These are phyloP conservation scores for Xylariales sp. DNA, from an alignment of 2,329 filamentous ascomycete genomes.

Conservation along the genomic window DNA sequence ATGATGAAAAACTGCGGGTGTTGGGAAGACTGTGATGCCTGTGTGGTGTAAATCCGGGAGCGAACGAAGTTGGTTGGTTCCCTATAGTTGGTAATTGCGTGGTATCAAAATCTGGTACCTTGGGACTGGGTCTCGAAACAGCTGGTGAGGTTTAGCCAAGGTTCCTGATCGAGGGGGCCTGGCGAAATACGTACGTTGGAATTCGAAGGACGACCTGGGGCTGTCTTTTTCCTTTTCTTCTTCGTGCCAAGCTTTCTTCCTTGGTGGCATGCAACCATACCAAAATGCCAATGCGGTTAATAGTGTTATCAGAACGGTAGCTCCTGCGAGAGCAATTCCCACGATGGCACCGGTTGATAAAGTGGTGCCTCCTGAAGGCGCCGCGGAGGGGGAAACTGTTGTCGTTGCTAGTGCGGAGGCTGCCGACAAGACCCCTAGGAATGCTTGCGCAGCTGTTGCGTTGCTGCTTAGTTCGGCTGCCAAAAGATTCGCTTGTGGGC, in stretches of 20 bases:
- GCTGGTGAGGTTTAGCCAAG: no score
- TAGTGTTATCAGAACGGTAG: neutral
- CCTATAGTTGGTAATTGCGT: no score
- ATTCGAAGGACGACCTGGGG: neutral
- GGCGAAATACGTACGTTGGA: no score
- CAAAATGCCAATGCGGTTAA: neutral
- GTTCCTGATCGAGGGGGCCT: no score
- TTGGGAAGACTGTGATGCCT: no score
- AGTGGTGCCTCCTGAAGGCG: neutral
- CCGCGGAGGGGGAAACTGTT: neutral
- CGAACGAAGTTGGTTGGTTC: no score
- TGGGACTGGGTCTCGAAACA: no score
- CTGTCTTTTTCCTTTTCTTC: neutral
- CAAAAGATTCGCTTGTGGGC: slow-evolving; percentile 21
- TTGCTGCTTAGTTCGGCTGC: slow-evolving; percentile 16
- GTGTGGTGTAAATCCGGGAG: no score
- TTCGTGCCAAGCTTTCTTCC: neutral
- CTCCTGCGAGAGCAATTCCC: slow-evolving; percentile 17
- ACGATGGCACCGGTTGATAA: slow-evolving; percentile 24
- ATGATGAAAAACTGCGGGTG: no score
- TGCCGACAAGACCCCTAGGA: slow-evolving; percentile 10
- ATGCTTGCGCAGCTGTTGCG: slow-evolving; percentile 12
- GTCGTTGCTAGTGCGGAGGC: neutral
- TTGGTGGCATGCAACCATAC: neutral
- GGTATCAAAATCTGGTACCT: no score